These are phyloP conservation scores for Xylariaceae sp. DNA, from an alignment of 2,329 filamentous ascomycete species.

Conservation along the genomic window DNA sequence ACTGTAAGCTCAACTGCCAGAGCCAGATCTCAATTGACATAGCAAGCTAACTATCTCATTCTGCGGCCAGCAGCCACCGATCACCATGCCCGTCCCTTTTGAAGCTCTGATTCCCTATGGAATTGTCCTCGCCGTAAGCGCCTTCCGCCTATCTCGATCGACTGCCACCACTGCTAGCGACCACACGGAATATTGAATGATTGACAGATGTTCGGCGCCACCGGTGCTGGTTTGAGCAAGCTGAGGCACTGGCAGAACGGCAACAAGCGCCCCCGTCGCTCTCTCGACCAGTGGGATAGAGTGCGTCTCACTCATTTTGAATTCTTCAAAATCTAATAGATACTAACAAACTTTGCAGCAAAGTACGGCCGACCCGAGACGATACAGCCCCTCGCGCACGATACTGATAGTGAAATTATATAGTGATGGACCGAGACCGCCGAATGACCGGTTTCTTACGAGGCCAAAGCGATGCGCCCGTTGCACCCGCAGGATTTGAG, in stretches of 20 bases:
- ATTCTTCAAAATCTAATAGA: neutral
- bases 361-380: constrained; percentile 42
- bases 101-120: constrained; percentile 63
- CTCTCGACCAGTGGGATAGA: constrained; percentile 62
- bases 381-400: neutral
- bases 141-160: neutral
- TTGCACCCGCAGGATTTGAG: constrained; percentile 59
- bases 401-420: constrained; percentile 16
- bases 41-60: constrained; percentile 1
- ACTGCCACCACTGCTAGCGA: constrained; percentile 2
- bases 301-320: constrained; percentile 37
- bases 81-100: constrained; percentile 61
- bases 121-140: constrained; percentile 60
- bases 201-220: constrained; percentile 60
- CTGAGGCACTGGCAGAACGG: constrained; percentile 59
- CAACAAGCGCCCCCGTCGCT: constrained; percentile 59
- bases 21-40: neutral
- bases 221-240: constrained; percentile 56
- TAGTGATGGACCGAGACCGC: constrained; percentile 65
- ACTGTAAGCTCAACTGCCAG: neutral
- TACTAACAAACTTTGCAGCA: constrained; percentile 44
- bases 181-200: constrained; percentile 19
- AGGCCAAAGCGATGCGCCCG: constrained; percentile 55
- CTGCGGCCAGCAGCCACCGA: constrained; percentile 12
- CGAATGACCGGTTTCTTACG: constrained; percentile 58